These are phyloP conservation scores for Cercospora sesami DNA, from an alignment of 2,329 filamentous ascomycete genomes.

Conservation along the genomic window DNA sequence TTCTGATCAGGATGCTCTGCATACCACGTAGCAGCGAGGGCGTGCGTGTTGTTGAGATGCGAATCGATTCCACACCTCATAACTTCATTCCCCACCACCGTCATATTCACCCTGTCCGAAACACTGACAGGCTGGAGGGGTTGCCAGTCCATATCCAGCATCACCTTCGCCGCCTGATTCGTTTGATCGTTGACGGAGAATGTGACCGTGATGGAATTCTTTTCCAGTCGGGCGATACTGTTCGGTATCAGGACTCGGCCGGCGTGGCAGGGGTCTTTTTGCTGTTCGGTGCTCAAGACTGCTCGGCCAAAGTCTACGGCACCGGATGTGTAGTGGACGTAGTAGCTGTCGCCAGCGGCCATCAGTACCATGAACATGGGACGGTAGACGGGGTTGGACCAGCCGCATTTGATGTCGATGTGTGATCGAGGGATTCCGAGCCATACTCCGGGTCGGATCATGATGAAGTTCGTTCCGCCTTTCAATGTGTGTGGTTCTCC, in stretches of 20 bases:
- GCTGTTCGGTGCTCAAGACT: not conserved
- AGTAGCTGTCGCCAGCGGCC: not conserved
- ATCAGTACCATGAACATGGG: not conserved
- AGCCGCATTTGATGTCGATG: not conserved
- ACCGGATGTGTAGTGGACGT: not conserved
- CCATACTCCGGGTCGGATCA: not conserved
- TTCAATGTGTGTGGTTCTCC: not conserved
- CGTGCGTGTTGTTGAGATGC: not conserved
- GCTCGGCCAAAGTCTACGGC: not conserved
- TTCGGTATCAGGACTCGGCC: not conserved
- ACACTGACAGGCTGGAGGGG: not conserved
- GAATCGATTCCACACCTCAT: not conserved
- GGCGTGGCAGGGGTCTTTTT: not conserved
- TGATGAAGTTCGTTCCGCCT: not conserved
- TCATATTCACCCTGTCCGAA: not conserved
- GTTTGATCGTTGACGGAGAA: not conserved
- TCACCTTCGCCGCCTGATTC: not conserved
- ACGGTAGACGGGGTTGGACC: not conserved
- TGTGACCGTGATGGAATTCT: not conserved
- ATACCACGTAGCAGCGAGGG: not conserved
- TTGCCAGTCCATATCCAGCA: not conserved
- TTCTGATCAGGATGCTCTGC: not conserved
- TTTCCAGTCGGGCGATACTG: not conserved
- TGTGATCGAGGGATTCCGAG: not conserved
- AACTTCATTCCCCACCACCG: not conserved